Evolutionary conservation across 2,329 filamentous ascomycete species (phyloP).

Genomic region (Sphaerulina populicola): DNA sequence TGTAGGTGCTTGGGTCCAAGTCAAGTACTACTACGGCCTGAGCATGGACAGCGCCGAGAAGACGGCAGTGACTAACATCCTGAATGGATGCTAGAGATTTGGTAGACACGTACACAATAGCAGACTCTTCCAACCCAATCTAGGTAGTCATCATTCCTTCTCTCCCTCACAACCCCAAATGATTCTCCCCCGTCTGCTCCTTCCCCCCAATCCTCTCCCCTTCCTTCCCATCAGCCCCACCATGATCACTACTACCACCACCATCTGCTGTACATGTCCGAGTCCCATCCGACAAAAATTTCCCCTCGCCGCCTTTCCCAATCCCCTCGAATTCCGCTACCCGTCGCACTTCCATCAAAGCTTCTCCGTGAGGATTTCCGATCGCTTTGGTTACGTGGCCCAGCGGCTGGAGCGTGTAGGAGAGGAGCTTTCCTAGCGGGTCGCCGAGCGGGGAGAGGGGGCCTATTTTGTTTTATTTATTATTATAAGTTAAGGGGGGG

Average conservation of each 20-base stretch:
- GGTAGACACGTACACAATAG: no score
- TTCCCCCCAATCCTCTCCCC: conserved; percentile 32
- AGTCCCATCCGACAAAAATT: conserved; percentile 17
- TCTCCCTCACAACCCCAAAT: conserved; percentile 27
- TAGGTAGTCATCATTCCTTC: no score
- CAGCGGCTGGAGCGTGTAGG: conserved; percentile 27
- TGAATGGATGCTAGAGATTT: conserved; percentile 51
- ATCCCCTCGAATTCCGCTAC: conserved; percentile 20
- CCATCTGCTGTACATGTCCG: no score
- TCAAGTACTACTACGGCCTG: conserved; percentile 65
- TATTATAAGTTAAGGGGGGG: no score
- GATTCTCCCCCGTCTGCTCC: conserved; percentile 32
- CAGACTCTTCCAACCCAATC: no score
- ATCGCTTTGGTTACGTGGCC: conserved; percentile 28
- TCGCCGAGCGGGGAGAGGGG: conserved; percentile 30
- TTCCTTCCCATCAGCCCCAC: conserved; percentile 14
- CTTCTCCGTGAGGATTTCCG: conserved; percentile 28
- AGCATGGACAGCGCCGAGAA: conserved; percentile 66
- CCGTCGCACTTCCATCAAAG: conserved; percentile 22
- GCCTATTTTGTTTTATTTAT: no score
- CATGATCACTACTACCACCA: no score
- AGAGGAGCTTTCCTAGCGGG: conserved; percentile 30
- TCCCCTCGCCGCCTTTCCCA: conserved; percentile 2
- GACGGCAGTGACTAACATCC: conserved; percentile 38
- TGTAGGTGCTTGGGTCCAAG: conserved; percentile 58